phyloP scores from a whole-genome alignment of 805 yeast genomes.

The Starmerella apicola region DNA sequence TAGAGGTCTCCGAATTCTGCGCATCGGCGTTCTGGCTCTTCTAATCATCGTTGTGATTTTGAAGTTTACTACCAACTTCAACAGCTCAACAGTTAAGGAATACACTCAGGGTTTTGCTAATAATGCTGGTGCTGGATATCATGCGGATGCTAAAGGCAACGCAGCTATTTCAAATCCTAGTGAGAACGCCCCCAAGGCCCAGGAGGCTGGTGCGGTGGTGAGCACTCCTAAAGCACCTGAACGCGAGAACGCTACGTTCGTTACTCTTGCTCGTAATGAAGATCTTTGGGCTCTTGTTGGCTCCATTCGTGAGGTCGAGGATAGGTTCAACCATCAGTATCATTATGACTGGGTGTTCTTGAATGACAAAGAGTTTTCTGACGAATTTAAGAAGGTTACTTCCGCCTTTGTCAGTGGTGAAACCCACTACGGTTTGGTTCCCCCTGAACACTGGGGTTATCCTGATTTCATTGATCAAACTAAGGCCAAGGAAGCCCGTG shows the following conservation, averaged over 20 bases:
- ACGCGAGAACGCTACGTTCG: constrained; percentile 34
- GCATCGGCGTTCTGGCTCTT: constrained; percentile 27
- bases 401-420: constrained; percentile 48
- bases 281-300: constrained; percentile 47
- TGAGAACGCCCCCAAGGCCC: constrained; percentile 8
- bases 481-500: constrained; percentile 52
- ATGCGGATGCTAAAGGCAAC: constrained; percentile 3
- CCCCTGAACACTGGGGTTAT: constrained; percentile 72
- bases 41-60: constrained; percentile 26
- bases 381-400: constrained; percentile 51
- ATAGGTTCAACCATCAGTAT: constrained; percentile 60
- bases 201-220: constrained; percentile 3
- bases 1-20: constrained; percentile 28
- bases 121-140: neutral
- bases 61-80: constrained; percentile 19
- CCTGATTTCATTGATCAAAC: constrained; percentile 70
- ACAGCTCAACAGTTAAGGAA: constrained; percentile 10
- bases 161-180: too few species aligned
- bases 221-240: constrained; percentile 3
- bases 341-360: constrained; percentile 89
- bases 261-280: constrained; percentile 53
- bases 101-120: constrained; percentile 1
- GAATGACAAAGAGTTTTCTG: constrained; percentile 64
- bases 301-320: constrained; percentile 61
- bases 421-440: constrained; percentile 60